phyloP scores from a whole-genome alignment of 768 basidiomycete genomes.

The Suillus decipiens region DNA sequence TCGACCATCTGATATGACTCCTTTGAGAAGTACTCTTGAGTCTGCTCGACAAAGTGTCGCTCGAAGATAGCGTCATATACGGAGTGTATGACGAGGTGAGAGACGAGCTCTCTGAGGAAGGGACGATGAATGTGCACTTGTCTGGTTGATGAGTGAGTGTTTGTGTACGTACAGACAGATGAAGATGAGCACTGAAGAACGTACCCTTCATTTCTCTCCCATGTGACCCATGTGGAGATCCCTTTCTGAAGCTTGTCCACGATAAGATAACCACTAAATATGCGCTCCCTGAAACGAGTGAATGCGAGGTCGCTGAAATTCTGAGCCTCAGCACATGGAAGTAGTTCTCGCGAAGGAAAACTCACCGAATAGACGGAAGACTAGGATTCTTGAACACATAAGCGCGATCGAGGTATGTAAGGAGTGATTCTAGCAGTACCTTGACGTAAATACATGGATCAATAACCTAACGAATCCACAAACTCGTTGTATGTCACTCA shows the following conservation, averaged over 20 bases:
- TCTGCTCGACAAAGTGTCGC: conserved; percentile 50
- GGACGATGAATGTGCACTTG: conserved; percentile 39
- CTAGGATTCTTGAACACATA: conserved; percentile 50
- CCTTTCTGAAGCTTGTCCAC: conserved; percentile 44
- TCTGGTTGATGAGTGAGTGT: conserved; percentile 26
- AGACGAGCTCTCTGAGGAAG: conserved; percentile 51
- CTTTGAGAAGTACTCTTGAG: conserved; percentile 51
- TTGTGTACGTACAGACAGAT: conserved; percentile 6
- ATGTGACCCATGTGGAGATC: conserved; percentile 52
- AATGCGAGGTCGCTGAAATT: conserved; percentile 57
- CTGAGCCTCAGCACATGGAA: conserved; percentile 17
- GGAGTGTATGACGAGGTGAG: conserved; percentile 55
- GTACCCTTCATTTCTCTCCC: conserved; percentile 51
- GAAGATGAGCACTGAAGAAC: neutral
- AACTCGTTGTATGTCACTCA: conserved; percentile 36
- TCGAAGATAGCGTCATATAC: conserved; percentile 61
- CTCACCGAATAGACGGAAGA: conserved; percentile 48
- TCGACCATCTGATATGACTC: conserved; percentile 48
- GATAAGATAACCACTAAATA: conserved; percentile 53
- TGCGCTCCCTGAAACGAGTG: conserved; percentile 46
- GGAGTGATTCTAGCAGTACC: conserved; percentile 59
- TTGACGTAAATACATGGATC: conserved; percentile 26
- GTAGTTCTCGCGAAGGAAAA: conserved; percentile 6
- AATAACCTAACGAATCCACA: neutral
- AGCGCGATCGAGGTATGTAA: conserved; percentile 72